A percentile compares a stretch with the other conserved stretches of the same genome.
Evolutionary conservation across 352 stramenopile genomes (phyloP).

Genomic region (Thalassiosira livingstoniorum): DNA sequence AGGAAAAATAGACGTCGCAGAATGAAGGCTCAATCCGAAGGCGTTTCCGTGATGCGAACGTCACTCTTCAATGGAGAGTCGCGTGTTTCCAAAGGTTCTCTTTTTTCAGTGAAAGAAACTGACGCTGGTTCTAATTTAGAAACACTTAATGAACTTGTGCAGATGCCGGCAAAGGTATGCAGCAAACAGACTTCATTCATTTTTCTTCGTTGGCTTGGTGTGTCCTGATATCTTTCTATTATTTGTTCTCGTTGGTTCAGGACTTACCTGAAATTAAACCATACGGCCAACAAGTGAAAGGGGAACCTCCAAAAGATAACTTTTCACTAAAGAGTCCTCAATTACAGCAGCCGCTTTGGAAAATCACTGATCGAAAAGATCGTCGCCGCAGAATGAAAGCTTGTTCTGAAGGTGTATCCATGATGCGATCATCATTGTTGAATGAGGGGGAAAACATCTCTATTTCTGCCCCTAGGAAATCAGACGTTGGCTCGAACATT

Average conservation of each 20-base stretch:
- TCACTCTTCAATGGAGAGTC: conserved; percentile 1
- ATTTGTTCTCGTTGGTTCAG: too few species aligned
- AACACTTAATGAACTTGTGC: conserved; percentile 38
- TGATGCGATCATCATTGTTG: conserved; percentile 20
- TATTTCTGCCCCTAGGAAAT: not conserved
- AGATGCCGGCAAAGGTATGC: conserved; percentile 40
- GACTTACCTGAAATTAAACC: too few species aligned
- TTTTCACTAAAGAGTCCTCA: too few species aligned
- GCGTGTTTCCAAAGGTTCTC: not conserved
- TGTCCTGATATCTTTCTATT: too few species aligned
- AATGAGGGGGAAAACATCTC: not conserved
- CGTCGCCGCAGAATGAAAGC: conserved; percentile 18
- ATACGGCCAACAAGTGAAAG: too few species aligned
- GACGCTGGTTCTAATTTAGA: conserved; percentile 22
- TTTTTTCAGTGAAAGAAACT: not conserved
- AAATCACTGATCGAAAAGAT: too few species aligned
- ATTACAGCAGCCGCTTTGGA: too few species aligned
- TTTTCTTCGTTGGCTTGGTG: too few species aligned
- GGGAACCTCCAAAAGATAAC: too few species aligned
- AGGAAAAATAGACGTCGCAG: conserved; percentile 19
- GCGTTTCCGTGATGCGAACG: conserved; percentile 21
- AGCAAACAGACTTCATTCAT: too few species aligned
- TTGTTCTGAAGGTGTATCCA: conserved; percentile 47
- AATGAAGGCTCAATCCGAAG: conserved; percentile 34
- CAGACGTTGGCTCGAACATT: too few species aligned